Evolutionary conservation across 768 basidiomycete species (phyloP).

Genomic region (Tulasnella sp.): DNA sequence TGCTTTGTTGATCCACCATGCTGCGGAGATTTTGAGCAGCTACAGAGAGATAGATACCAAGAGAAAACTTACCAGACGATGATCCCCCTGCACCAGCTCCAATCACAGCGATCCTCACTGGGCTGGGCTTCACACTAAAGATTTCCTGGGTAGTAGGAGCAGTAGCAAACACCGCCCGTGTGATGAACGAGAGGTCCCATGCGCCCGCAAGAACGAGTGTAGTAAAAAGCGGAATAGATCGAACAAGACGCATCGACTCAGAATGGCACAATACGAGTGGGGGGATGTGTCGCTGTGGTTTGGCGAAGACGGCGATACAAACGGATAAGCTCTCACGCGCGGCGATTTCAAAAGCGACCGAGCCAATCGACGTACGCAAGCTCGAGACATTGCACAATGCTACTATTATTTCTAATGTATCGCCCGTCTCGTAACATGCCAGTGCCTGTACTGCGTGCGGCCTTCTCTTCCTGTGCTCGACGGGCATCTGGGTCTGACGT

Average conservation of each 20-base stretch:
- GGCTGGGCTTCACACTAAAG: not conserved
- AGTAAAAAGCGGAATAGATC: not conserved
- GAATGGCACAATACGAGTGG: not conserved
- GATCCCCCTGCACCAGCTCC: conserved; percentile 84
- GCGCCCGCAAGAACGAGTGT: not conserved
- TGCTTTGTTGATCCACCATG: conserved; percentile 71
- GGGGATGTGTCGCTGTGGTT: no score
- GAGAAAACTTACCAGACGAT: conserved; percentile 38
- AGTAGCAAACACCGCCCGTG: not conserved
- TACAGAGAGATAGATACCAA: not conserved
- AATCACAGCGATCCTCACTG: conserved; percentile 57
- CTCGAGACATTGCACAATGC: no score
- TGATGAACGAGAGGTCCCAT: conserved; percentile 7
- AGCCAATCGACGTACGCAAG: no score
- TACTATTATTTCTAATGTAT: no score
- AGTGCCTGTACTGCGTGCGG: no score
- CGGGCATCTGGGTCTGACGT: no score
- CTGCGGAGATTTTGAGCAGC: conserved; percentile 23
- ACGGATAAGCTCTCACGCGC: no score
- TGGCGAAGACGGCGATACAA: no score
- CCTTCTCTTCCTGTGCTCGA: no score
- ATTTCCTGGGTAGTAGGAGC: not conserved
- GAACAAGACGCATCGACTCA: not conserved
- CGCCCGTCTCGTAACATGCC: no score
- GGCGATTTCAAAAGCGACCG: no score